Evolutionary conservation across 202 grass and related monocot genomes (phyloP), one percentile per base, ranked within the genome.

Genomic region (Musa balbisiana): DNA sequence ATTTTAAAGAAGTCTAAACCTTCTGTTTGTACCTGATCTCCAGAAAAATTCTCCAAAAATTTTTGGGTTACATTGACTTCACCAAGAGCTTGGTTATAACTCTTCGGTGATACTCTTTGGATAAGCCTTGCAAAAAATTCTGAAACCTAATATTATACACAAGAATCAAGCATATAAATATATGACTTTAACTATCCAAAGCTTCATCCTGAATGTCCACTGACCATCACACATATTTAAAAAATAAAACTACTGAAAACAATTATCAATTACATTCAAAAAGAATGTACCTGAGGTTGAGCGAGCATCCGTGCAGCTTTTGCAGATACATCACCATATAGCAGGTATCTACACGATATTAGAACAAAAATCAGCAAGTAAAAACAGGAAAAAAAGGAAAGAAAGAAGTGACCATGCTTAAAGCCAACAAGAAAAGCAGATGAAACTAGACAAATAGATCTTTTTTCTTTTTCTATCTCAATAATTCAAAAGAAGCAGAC

Each of bases 1-100:
- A 49, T 20, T 70, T 51, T 70, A 70, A 21, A 10, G 52, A 43
- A 43, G 4, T 43, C 33, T 43, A 43, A 43, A 43, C 33, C 20
- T 76, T 52, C 54, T 52, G 75, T 24, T 24, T 49, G 51, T 79
- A 94, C 94, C 88, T 94, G 94, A 78, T 98, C 94, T 75, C 91
- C 91, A 77, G 86, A 94, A 73, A 94, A 98, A 78, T 98, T 98
- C 62, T 98, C 94, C 70, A 98, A 84, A 79, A 98, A 98, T 56
- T 98, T 98, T 73, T 94, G 91, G 33, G 94, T 75, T 77, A 98
- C 88, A 84, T 77, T 85, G 80, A 98, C 94, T 93, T 98, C 94
- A 53, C 67, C 83, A 66, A 98, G 87, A 80, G 94, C 94, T 89
- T 98, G 94, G 62, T 83, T 83, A 84, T 91, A 98, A 75, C 94